Evolutionary conservation across 225 moss, liverwort and hornwort species (phyloP), one percentile per base, ranked within the genome.

Genomic region (Pleurozium schreberi): DNA sequence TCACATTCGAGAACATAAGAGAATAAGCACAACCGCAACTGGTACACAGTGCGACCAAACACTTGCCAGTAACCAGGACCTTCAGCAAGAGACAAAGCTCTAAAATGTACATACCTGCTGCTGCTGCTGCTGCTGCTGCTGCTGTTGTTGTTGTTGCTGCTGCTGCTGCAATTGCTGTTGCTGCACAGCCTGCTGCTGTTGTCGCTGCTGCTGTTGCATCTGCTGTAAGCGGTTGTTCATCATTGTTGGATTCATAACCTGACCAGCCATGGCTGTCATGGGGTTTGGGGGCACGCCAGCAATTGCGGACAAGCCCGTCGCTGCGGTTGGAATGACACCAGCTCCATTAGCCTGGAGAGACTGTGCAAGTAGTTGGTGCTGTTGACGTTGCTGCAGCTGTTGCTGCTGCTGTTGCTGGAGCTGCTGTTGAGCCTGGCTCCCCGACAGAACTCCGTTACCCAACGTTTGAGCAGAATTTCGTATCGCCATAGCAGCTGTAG

Each of bases 361-460:
- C 76, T 94, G 94, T 81, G 94, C 92, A 64, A 92, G 85, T 38
- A 93, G 87, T 81, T 94, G 94, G 21, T 92, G 93, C 76, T 94
- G 94, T 49, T 91, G 93, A 58, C 82, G 94, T 75, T 91, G 92
- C 40, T 91, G 93, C 80, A 86, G 86, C 81, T 92, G 93, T 26
- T 90, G 96, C 50, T 94, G 93, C 42, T 92, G 94, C 47, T 95
- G 96, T 34, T 90, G 93, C 75, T 95, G 95, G 83, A 95, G 96
- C 68, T 93, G 94, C 86, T 94, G 92, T 75, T 95, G 95, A 73
- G 94, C 83, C 82, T 93, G 89, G 73, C 78, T 86, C 67, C 93
- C 90, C 65, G 92, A 87, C 71, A 92, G 89, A 83, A 88, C 93
- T 88, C 94, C 93, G 74, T 91, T 93, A 73, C 87, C 88, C 89